Evolutionary conservation across 805 yeast species (phyloP), one percentile per base, ranked within the genome.

Genomic region (Myxozyma monticola): DNA sequence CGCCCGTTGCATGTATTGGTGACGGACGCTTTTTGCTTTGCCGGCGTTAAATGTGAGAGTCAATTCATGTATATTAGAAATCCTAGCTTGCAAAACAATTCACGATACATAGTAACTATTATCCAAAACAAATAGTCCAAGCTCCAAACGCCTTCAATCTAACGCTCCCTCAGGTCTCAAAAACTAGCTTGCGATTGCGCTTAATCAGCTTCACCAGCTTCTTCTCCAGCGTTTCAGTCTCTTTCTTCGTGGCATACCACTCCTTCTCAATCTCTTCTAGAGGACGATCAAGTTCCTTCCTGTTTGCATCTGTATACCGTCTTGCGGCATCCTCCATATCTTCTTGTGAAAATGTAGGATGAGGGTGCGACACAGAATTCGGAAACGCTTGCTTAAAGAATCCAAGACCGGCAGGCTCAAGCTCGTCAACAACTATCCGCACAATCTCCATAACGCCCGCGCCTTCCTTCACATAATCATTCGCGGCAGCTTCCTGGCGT

Each of bases 231-330:
- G 18, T 37, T 25, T 50, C 51, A 7, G 47, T 26, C 8, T 47
- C 52, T 38, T 51, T 53, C 34, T 39, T 51, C 20, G 49, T 49
- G 29, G 42, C 49, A 34, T 44, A 36, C 50, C 53, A 49, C 25
- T 42, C 45, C 31, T 35, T 42, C 37, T 51, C 50, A 40, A 51
- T 40, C 15, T 43, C 42, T 35, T 55, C 59, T 33, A 45, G 20
- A 22, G 38, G 46, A 14, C 45, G 28, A 20, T 30, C 34, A 14
- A 37, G 21, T 6, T 47, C 51, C n/a, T 18, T 39, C 14, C 22
- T 30, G 14, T 30, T 12, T 7, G 18, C 25, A 8, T 41, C 46
- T 1, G 39, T 15, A 12, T 36, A 20, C 14, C 29, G n/a, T 8
- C 34, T 30, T 20, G 40, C 48, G n/a, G 51, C 51, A 3, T 42